Evolutionary conservation across 257 asterid genomes (phyloP), one percentile per base, ranked within the genome.

Genomic region (Rhazya stricta): DNA sequence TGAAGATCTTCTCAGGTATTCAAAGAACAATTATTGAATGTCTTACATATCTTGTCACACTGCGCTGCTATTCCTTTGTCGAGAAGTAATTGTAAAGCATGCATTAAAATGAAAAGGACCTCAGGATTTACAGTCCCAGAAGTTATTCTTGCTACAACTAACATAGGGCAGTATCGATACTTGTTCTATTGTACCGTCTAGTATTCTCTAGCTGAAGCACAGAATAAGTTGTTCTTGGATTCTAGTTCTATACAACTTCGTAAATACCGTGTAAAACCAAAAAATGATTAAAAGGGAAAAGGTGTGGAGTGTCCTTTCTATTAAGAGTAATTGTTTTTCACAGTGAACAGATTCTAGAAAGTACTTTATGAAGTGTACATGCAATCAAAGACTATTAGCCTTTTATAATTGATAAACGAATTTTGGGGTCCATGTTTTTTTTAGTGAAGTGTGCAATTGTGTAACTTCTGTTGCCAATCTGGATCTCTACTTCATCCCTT

Each of bases 1-100:
- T 79, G 88, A 51, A 75, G 99, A 95, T 86, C 96, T 92, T 79
- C 90, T 95, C 79, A 95, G 97, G 99, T 92, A 81, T 53, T 79
- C 73, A 18, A 19, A 51, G 36, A n/a, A 76, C 29, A 48, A 67
- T 75, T 75, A 68, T 56, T 37, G 67, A 71, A 53, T 79, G 23
- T 66, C 50, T 9, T 16, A 66, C 48, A 36, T 66, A 18, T 54
- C 13, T 37, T 66, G 18, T 34, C 71, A 37, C 43, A 37, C 37
- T 66, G 32, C 43, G 2, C 70, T 65, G 25, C 39, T 74, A 39
- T 60, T 56, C 67, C 42, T 71, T 61, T 50, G 66, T 30, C 10
- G 25, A 19, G 46, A 63, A 63, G 11, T 19, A 63, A 62, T 62
- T 9, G n/a, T 62, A 16, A 62, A 32, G 43, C 23, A 32, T 62